phyloP scores from a whole-genome alignment of 1,284 basidiomycete genomes.

The Xanthoconium separans region DNA sequence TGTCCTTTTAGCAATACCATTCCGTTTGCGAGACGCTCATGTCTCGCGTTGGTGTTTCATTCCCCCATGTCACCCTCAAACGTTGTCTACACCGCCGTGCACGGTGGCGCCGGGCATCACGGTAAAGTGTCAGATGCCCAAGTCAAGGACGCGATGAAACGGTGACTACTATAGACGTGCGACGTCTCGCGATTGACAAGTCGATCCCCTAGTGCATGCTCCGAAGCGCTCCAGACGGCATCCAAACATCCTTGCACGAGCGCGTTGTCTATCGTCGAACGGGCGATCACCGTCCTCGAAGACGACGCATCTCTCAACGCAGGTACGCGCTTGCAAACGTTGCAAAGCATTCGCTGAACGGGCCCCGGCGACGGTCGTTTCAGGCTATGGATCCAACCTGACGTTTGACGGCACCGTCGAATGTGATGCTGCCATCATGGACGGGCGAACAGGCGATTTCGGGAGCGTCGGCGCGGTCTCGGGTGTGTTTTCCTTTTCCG shows the following conservation, averaged over 20 bases:
- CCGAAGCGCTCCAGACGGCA: constrained; percentile 31
- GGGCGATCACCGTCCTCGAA: constrained; percentile 57
- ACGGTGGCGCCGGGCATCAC: constrained; percentile 69
- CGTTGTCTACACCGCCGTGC: constrained; percentile 48
- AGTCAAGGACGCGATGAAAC: constrained; percentile 52
- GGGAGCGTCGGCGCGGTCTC: constrained; percentile 70
- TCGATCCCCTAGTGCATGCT: constrained; percentile 43
- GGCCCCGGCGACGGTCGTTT: background rate
- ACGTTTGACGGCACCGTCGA: constrained; percentile 68
- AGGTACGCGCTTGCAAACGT: constrained; percentile 38
- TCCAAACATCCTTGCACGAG: constrained; percentile 15
- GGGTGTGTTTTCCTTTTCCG: constrained; percentile 38
- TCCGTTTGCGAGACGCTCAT: constrained; percentile 1
- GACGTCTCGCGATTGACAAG: constrained; percentile 1
- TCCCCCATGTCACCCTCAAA: constrained; percentile 10
- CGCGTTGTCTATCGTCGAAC: constrained; percentile 46
- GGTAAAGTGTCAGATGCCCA: constrained; percentile 41
- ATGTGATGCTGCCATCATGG: constrained; percentile 77
- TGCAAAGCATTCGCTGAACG: too few species aligned
- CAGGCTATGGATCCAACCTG: constrained; percentile 71
- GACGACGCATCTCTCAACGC: constrained; percentile 65
- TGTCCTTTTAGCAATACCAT: constrained; percentile 18
- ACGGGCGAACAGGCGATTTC: constrained; percentile 49
- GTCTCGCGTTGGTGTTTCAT: background rate
- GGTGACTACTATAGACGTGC: constrained; percentile 33